Base-by-base conservation (phyloP, 2,329 filamentous ascomycete species). In the Fusarium setosum region DNA sequence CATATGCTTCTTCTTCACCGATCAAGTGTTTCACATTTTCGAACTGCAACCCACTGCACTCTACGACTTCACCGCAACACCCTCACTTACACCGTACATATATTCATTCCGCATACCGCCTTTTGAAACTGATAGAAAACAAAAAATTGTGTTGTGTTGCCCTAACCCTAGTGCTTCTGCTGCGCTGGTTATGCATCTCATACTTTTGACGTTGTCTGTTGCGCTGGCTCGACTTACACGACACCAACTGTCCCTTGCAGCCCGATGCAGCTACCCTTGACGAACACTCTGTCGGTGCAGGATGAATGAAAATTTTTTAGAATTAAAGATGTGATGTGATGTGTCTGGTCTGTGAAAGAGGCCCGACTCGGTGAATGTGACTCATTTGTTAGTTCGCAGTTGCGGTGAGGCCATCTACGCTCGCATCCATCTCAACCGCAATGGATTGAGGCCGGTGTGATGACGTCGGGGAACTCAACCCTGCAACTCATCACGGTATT, bases 391-490 rank as follows among this genome's bases (percentile, higher is more conserved):
- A 37, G 15, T 51, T 26, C 42, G 52, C 12, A 6, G 18, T 55
- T 63, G 40, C 52, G 64, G 45, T 63, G 61, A 67, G 64, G 64
- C 64, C 56, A 65, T 65, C 64, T n/a, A n/a, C n/a, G n/a, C n/a
- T n/a, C n/a, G n/a, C n/a, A n/a, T n/a, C n/a, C n/a, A n/a, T n/a
- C n/a, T n/a, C n/a, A n/a, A n/a, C n/a, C n/a, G n/a, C n/a, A n/a
- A n/a, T n/a, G n/a, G n/a, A n/a, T n/a, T n/a, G n/a, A n/a, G n/a
- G n/a, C n/a, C n/a, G n/a, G n/a, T n/a, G n/a, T n/a, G n/a, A n/a
- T n/a, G n/a, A n/a, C n/a, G n/a, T n/a, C n/a, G n/a, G n/a, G n/a
- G n/a, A n/a, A n/a, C n/a, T n/a, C n/a, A n/a, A n/a, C n/a, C n/a
- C n/a, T n/a, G n/a, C n/a, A n/a, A n/a, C n/a, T n/a, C n/a, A n/a